Evolutionary conservation across 2,329 filamentous ascomycete species (phyloP).

Genomic region (Ceratocystis eucalypticola): DNA sequence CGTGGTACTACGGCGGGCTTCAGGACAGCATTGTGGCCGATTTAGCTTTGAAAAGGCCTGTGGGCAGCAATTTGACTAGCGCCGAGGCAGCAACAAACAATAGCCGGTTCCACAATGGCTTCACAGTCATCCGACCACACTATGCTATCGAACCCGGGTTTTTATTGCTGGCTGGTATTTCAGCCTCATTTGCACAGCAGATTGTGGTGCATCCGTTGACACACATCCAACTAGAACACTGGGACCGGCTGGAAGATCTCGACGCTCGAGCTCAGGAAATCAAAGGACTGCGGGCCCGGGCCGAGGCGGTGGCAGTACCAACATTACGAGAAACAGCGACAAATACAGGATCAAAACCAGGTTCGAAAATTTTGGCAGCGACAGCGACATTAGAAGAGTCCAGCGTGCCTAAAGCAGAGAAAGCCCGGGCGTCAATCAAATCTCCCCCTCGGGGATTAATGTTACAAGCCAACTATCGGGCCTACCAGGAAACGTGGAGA

Average conservation of each 20-base stretch:
- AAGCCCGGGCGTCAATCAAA: not conserved
- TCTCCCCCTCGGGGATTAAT: conserved; percentile 33
- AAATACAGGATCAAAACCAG: conserved; percentile 21
- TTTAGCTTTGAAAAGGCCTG: conserved; percentile 11
- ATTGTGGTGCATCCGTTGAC: conserved; percentile 56
- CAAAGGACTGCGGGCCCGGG: conserved; percentile 19
- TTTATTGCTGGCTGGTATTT: conserved; percentile 52
- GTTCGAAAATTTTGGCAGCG: conserved; percentile 20
- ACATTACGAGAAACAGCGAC: conserved; percentile 22
- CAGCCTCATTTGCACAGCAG: conserved; percentile 56
- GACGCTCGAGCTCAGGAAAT: conserved; percentile 41
- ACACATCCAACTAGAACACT: conserved; percentile 59
- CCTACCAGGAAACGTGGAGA: conserved; percentile 54
- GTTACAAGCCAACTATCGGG: conserved; percentile 53
- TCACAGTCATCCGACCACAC: conserved; percentile 52
- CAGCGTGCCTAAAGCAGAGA: not conserved
- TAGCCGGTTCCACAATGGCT: not conserved
- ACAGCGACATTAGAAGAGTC: not conserved
- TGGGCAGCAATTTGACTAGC: conserved; percentile 28
- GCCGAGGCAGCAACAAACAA: conserved; percentile 20
- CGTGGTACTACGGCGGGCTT: conserved; percentile 52
- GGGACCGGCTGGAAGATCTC: conserved; percentile 57
- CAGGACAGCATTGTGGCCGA: conserved; percentile 37
- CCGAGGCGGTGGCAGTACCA: conserved; percentile 21
- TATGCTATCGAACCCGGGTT: conserved; percentile 64